A percentile compares a stretch with the other conserved stretches of the same genome.
phyloP scores from a whole-genome alignment of 1,139 yeast genomes.

The Candida pseudocylindracea region DNA sequence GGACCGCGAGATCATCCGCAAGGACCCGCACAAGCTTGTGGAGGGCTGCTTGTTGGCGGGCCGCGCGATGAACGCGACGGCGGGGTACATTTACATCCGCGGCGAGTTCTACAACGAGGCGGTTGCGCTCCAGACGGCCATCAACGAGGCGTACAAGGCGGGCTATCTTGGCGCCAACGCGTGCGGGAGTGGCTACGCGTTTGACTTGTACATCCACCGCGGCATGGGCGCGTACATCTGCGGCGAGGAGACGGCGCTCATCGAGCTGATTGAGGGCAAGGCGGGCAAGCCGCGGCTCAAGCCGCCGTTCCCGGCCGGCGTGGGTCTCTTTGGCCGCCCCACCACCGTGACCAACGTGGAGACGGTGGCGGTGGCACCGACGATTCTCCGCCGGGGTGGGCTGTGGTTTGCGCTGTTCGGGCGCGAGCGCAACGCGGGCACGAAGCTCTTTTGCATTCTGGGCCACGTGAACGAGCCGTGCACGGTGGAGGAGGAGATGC shows the following conservation, averaged over 20 bases:
- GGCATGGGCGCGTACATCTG: conserved; percentile 88
- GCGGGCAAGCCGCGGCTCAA: conserved; percentile 84
- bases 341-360: conserved; percentile 79
- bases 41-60: conserved; percentile 81
- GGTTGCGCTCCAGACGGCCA: conserved; percentile 46
- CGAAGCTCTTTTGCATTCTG: conserved; percentile 65
- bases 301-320: conserved; percentile 92
- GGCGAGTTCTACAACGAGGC: conserved; percentile 80
- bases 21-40: conserved; percentile 75
- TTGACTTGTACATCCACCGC: conserved; percentile 64
- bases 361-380: conserved; percentile 76
- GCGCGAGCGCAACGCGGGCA: conserved; percentile 64
- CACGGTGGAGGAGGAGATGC: conserved; percentile 87
- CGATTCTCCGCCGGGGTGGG: conserved; percentile 74
- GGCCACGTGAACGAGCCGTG: conserved; percentile 85
- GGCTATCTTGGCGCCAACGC: conserved; percentile 69
- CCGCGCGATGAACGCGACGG: conserved; percentile 82
- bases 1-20: conserved; percentile 74
- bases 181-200: conserved; percentile 69
- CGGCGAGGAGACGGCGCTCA: conserved; percentile 80
- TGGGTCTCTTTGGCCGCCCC: conserved; percentile 78
- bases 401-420: conserved; percentile 72
- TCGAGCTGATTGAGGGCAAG: conserved; percentile 75
- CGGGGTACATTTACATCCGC: conserved; percentile 74
- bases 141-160: conserved; percentile 65